Evolutionary conservation across 2,329 filamentous ascomycete species (phyloP).

Genomic region (Colletotrichum sp.): DNA sequence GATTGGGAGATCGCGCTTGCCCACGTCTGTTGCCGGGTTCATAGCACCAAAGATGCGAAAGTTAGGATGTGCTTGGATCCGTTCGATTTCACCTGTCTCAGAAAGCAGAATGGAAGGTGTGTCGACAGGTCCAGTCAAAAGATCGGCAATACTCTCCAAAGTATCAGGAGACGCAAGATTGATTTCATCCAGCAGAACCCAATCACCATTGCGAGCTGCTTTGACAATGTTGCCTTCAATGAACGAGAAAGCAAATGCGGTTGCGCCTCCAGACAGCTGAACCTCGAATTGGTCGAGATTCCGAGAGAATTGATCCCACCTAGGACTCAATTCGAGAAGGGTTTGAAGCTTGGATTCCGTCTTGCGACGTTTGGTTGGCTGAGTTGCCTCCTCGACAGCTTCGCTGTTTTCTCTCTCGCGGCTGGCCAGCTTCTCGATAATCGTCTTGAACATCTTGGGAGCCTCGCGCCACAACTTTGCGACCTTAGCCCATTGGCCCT

Average conservation of each 20-base stretch:
- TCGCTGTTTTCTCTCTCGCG: constrained; percentile 45
- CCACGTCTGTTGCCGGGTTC: constrained; percentile 98
- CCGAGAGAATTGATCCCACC: constrained; percentile 82
- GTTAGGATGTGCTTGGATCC: constrained; percentile 86
- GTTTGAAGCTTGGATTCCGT: constrained; percentile 71
- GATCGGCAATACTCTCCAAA: constrained; percentile 88
- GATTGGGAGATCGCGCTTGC: constrained; percentile 90
- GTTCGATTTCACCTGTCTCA: constrained; percentile 91
- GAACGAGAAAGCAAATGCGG: constrained; percentile 91
- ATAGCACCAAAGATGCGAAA: constrained; percentile 98
- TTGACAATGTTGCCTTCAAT: constrained; percentile 96
- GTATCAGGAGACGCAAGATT: constrained; percentile 96
- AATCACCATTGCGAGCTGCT: constrained; percentile 94
- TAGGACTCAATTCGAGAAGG: constrained; percentile 59
- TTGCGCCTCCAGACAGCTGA: constrained; percentile 74
- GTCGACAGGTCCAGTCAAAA: constrained; percentile 76
- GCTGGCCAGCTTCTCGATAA: constrained; percentile 61
- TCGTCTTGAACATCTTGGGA: constrained; percentile 82
- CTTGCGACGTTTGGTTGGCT: constrained; percentile 74
- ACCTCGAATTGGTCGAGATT: constrained; percentile 81
- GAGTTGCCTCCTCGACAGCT: constrained; percentile 40
- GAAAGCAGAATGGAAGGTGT: constrained; percentile 86
- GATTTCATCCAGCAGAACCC: constrained; percentile 96
- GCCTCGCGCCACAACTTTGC: constrained; percentile 89
- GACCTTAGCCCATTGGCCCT: constrained; percentile 85